phyloP scores from a whole-genome alignment of 78 protist species.

The Tieghemostelium lacteum region DNA sequence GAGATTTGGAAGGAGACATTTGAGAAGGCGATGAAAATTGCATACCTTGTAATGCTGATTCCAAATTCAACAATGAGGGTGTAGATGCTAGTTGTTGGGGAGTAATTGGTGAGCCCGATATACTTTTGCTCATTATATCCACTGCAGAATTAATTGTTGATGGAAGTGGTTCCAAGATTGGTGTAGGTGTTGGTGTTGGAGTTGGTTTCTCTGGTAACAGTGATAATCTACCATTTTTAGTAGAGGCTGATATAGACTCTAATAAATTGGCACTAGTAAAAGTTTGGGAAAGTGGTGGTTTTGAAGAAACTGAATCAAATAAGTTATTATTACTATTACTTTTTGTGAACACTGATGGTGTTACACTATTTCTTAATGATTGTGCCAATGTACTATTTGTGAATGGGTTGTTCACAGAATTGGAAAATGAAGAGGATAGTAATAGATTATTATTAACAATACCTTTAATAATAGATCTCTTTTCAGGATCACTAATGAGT shows the following conservation, averaged over 20 bases:
- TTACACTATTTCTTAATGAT: no score
- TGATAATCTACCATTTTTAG: not conserved
- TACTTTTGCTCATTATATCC: no score
- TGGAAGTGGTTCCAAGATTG: not conserved
- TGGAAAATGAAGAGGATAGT: not conserved
- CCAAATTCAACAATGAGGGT: not conserved
- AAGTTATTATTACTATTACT: no score
- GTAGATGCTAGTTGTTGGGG: not conserved
- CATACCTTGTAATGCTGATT: not conserved
- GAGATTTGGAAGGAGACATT: not conserved
- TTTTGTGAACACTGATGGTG: no score
- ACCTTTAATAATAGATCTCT: slow-evolving; percentile 22
- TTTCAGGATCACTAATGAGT: not conserved
- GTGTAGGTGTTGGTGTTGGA: not conserved
- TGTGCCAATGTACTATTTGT: not conserved
- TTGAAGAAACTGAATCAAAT: no score
- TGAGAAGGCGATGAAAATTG: not conserved
- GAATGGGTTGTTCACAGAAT: not conserved
- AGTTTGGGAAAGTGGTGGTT: no score
- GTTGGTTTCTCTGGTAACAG: not conserved
- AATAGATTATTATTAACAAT: slow-evolving; percentile 23
- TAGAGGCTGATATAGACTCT: not conserved
- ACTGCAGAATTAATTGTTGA: not conserved
- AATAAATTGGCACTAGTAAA: no score
- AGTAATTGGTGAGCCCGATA: not conserved